Evolutionary conservation across 306 rosid species (phyloP).

Genomic region (Geum urbanum): DNA sequence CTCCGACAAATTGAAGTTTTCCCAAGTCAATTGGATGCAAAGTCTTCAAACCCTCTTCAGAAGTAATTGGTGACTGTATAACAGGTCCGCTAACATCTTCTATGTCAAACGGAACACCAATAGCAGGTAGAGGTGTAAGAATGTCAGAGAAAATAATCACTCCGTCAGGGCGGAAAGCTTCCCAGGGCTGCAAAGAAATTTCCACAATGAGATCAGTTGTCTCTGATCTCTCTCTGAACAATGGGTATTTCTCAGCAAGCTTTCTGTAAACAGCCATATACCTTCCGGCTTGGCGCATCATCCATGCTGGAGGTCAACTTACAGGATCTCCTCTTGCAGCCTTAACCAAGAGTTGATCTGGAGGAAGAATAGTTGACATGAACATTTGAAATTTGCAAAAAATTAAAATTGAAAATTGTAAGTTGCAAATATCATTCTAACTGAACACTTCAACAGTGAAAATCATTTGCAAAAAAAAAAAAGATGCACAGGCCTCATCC

Average conservation of each 20-base stretch:
- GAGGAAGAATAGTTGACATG: not conserved
- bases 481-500: not conserved
- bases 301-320: slow-evolving; percentile 97
- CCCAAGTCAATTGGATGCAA: slow-evolving; percentile 83
- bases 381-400: not conserved
- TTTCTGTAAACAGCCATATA: slow-evolving; percentile 93
- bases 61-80: slow-evolving; percentile 75
- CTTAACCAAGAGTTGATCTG: slow-evolving; percentile 90
- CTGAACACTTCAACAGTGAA: not conserved
- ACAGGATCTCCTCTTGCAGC: slow-evolving; percentile 93
- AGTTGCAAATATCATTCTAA: not conserved
- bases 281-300: slow-evolving; percentile 99
- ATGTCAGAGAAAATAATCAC: slow-evolving; percentile 95
- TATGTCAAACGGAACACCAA: slow-evolving; percentile 87
- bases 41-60: slow-evolving; percentile 72
- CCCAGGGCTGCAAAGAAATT: slow-evolving; percentile 99
- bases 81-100: slow-evolving; percentile 93
- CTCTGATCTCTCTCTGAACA: slow-evolving; percentile 97
- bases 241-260: slow-evolving; percentile 94
- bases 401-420: not conserved
- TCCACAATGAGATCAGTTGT: slow-evolving; percentile 97
- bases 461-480: not conserved
- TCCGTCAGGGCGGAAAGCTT: slow-evolving; percentile 94
- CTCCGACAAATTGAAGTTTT: slow-evolving; percentile 75
- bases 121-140: slow-evolving; percentile 94